Evolutionary conservation across 345 rosid genomes (phyloP).

Genomic region (Aquilaria malaccensis): DNA sequence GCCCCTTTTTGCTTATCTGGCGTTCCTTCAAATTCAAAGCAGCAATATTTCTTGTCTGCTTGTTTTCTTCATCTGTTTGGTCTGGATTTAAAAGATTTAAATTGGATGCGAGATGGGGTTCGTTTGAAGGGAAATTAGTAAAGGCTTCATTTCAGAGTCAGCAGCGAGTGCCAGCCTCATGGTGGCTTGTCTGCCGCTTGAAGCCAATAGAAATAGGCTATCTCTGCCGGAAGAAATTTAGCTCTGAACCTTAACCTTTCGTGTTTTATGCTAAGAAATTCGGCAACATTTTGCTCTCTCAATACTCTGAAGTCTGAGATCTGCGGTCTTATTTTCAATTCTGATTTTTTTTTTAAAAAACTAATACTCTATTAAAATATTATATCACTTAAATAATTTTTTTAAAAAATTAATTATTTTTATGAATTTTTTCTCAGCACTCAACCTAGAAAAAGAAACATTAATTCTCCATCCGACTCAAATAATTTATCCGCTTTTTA

Average conservation of each 20-base stretch:
- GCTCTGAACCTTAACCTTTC: neutral
- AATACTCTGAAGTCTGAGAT: too few species aligned
- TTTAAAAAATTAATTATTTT: too few species aligned
- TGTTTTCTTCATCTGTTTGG: neutral
- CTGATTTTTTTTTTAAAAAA: too few species aligned
- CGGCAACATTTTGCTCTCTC: conserved; percentile 10
- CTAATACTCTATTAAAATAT: too few species aligned
- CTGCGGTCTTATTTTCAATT: too few species aligned
- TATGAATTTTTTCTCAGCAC: too few species aligned
- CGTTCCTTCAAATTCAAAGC: conserved; percentile 20
- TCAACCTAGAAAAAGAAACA: too few species aligned
- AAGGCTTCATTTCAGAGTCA: conserved; percentile 23
- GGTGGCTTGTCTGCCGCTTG: conserved; percentile 30
- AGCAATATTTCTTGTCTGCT: conserved; percentile 15
- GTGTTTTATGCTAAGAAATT: conserved; percentile 15
- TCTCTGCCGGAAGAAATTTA: conserved; percentile 4
- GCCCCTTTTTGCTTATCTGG: neutral
- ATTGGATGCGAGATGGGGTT: neutral
- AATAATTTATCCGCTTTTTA: too few species aligned
- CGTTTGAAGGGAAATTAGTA: neutral
- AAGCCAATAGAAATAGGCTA: conserved; percentile 19
- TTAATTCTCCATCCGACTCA: too few species aligned
- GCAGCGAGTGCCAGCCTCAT: conserved; percentile 19
- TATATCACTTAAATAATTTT: too few species aligned
- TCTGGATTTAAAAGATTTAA: too few species aligned